Conservation (phyloP, 2,329 filamentous ascomycete genomes). For the Colletotrichum tabaci region DNA sequence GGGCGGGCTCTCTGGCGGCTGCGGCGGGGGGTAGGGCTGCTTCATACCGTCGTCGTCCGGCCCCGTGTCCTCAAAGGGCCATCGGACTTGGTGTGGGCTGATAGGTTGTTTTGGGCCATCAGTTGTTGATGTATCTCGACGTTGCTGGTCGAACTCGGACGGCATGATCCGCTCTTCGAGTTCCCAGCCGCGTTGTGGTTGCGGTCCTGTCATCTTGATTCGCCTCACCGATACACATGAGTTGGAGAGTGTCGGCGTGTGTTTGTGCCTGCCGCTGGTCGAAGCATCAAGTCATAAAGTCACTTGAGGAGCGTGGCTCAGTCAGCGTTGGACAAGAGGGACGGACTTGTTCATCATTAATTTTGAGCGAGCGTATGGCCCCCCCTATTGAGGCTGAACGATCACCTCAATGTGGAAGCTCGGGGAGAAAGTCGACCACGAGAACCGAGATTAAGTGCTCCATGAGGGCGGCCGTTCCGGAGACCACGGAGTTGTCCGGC, state of each 20-base stretch:
- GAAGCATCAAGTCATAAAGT: background rate
- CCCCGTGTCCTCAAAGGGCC: conserved; percentile 14
- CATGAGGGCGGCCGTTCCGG: background rate
- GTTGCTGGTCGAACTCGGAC: background rate
- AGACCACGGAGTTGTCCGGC: conserved; percentile 1
- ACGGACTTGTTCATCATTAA: background rate
- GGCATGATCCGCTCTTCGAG: conserved; percentile 22
- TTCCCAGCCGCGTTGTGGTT: conserved; percentile 25
- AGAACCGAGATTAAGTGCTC: conserved; percentile 29
- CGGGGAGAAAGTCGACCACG: conserved; percentile 16
- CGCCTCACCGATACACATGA: background rate
- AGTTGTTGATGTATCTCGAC: background rate
- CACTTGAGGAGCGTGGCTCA: background rate
- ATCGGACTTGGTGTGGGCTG: background rate
- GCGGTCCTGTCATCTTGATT: conserved; percentile 4
- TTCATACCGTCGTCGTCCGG: conserved; percentile 1
- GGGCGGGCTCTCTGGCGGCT: background rate
- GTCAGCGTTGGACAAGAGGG: background rate
- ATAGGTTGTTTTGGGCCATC: background rate
- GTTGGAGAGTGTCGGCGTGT: background rate
- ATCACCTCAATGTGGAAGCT: conserved; percentile 1
- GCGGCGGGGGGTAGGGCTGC: background rate
- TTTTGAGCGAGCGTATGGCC: background rate
- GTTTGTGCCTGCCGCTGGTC: background rate
- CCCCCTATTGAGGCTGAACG: background rate